These are phyloP conservation scores for Talaromyces adpressus DNA, from an alignment of 495 filamentous ascomycete species.

Conservation along the genomic window DNA sequence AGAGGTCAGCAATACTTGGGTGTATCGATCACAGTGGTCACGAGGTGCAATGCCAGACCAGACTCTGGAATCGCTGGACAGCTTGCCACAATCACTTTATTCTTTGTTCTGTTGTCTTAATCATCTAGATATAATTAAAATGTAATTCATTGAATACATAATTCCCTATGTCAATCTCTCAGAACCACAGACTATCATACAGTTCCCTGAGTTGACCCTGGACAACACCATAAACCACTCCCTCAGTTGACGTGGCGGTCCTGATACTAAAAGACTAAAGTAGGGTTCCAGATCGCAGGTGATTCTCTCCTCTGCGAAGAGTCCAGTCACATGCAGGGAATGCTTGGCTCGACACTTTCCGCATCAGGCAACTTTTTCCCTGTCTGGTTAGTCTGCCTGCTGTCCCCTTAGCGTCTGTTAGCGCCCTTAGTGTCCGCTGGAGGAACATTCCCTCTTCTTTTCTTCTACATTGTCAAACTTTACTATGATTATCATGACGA, in stretches of 20 bases:
- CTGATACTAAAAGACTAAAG: not conserved
- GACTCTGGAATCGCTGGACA: not conserved
- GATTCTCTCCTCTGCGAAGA: not conserved
- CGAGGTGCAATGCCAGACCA: not conserved
- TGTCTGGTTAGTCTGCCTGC: not conserved
- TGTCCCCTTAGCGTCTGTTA: not conserved
- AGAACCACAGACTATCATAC: no score
- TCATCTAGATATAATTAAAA: not conserved
- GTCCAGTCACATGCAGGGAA: constrained; percentile 1
- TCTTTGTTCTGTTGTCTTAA: not conserved
- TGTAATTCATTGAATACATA: no score
- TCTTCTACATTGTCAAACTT: not conserved
- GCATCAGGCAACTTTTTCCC: not conserved
- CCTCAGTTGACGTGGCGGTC: not conserved
- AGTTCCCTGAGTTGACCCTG: not conserved
- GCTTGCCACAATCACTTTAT: not conserved
- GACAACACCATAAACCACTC: not conserved
- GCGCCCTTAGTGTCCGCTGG: not conserved
- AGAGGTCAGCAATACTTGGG: not conserved
- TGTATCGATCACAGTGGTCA: not conserved
- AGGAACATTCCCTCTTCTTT: not conserved
- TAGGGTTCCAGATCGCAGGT: not conserved
- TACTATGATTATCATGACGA: not conserved
- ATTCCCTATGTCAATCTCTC: no score
- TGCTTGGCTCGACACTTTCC: not conserved